These are phyloP conservation scores for Macrolepiota fuliginosa DNA, from an alignment of 768 basidiomycete species.

Conservation along the genomic window DNA sequence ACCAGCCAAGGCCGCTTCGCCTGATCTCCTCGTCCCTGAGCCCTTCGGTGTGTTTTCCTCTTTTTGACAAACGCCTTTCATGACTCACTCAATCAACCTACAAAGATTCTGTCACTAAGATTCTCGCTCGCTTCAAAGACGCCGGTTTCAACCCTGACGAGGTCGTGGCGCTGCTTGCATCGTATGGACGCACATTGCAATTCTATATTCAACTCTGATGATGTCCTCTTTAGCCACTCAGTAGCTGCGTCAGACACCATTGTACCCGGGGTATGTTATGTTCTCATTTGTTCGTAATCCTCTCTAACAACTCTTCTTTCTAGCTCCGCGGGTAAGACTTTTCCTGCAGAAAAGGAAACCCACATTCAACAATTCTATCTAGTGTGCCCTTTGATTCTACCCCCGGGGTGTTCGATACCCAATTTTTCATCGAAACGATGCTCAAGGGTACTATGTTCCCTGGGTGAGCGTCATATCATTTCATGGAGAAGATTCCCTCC, in stretches of 20 bases:
- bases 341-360: background rate
- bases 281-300: background rate
- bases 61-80: background rate
- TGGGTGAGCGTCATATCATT: slow-evolving; percentile 20
- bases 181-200: background rate
- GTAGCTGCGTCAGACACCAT: slow-evolving; percentile 8
- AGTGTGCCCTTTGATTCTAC: slow-evolving; percentile 44
- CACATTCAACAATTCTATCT: background rate
- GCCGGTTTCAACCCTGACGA: slow-evolving; percentile 21
- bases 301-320: background rate
- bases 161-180: slow-evolving; percentile 12
- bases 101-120: slow-evolving; percentile 18
- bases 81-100: background rate
- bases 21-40: slow-evolving; percentile 26
- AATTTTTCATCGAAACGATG: slow-evolving; percentile 39
- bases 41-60: slow-evolving; percentile 7
- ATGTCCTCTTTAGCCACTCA: background rate
- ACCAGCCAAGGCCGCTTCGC: slow-evolving; percentile 28
- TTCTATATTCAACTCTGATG: background rate
- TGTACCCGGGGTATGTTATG: slow-evolving; percentile 1
- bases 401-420: slow-evolving; percentile 39
- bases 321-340: slow-evolving; percentile 8
- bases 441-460: slow-evolving; percentile 41
- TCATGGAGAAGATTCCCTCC: too few relatives aligned
- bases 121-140: slow-evolving; percentile 21